phyloP scores from a whole-genome alignment of 345 rosid genomes.

The Citrus australasica region DNA sequence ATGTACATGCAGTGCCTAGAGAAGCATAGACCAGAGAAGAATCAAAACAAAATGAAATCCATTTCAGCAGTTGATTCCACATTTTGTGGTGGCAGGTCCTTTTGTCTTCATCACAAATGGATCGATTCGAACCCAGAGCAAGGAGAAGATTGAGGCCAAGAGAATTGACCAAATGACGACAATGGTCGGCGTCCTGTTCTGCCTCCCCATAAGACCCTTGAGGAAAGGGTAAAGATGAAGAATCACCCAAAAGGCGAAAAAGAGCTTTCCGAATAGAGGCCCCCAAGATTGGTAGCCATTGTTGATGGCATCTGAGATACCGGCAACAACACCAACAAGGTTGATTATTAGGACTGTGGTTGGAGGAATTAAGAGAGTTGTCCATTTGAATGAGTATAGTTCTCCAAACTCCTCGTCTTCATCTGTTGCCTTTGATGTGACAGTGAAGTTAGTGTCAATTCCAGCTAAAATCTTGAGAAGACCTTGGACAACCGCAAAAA shows the following conservation, averaged over 20 bases:
- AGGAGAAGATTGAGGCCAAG: constrained; percentile 89
- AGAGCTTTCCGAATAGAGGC: constrained; percentile 90
- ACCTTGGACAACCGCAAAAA: constrained; percentile 89
- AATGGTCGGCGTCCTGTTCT: constrained; percentile 94
- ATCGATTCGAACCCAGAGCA: constrained; percentile 93
- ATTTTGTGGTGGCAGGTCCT: constrained; percentile 80
- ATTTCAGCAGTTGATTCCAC: constrained; percentile 80
- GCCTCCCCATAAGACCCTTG: constrained; percentile 95
- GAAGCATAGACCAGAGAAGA: constrained; percentile 21
- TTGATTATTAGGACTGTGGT: constrained; percentile 88
- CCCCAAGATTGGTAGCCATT: constrained; percentile 95
- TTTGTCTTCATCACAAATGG: constrained; percentile 90
- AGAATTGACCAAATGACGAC: constrained; percentile 96
- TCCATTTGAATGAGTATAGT: constrained; percentile 90
- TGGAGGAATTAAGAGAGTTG: constrained; percentile 90
- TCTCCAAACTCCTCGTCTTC: constrained; percentile 95
- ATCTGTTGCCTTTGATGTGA: constrained; percentile 81
- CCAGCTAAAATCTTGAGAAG: constrained; percentile 83
- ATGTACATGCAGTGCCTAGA: constrained; percentile 21
- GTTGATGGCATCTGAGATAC: constrained; percentile 90
- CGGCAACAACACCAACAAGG: constrained; percentile 93
- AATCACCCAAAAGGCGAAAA: constrained; percentile 94
- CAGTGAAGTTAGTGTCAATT: constrained; percentile 93
- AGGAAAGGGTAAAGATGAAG: constrained; percentile 97
- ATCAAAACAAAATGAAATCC: neutral